Conservation (phyloP, 352 stramenopile genomes). For the Phytophthora palmivora region DNA sequence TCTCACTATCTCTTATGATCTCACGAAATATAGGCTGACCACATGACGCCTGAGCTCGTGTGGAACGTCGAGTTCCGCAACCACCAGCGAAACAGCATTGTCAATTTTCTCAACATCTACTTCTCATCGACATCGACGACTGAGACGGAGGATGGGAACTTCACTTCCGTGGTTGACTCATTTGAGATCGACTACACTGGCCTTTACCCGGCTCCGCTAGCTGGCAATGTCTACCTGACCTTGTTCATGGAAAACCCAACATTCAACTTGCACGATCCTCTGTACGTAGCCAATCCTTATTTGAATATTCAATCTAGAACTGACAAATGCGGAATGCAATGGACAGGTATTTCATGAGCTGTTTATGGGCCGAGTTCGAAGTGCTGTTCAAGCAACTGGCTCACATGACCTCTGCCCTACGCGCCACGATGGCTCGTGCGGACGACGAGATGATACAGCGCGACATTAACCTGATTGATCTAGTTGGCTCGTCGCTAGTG, state of each 20-base stretch:
- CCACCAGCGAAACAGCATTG: slow-evolving; percentile 78
- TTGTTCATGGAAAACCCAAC: slow-evolving; percentile 95
- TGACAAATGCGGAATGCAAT: neutral
- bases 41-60: slow-evolving; percentile 94
- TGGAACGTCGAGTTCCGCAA: slow-evolving; percentile 92
- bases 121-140: slow-evolving; percentile 63
- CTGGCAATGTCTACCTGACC: slow-evolving; percentile 92
- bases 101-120: slow-evolving; percentile 81
- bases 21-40: slow-evolving; percentile 73
- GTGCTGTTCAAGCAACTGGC: slow-evolving; percentile 71
- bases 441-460: slow-evolving; percentile 73
- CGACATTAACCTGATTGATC: slow-evolving; percentile 70
- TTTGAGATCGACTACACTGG: slow-evolving; percentile 80
- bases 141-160: slow-evolving; percentile 47
- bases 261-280: slow-evolving; percentile 91
- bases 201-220: slow-evolving; percentile 73
- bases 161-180: slow-evolving; percentile 52
- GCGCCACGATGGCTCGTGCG: slow-evolving; percentile 65
- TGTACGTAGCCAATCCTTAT: slow-evolving; percentile 49
- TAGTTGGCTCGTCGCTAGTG: slow-evolving; percentile 82
- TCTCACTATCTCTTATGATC: slow-evolving; percentile 18
- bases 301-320: neutral
- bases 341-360: slow-evolving; percentile 76
- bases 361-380: slow-evolving; percentile 84
- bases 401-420: slow-evolving; percentile 69